These are phyloP conservation scores for Salix koriyanagi DNA, from an alignment of 345 rosid genomes.

Conservation along the genomic window DNA sequence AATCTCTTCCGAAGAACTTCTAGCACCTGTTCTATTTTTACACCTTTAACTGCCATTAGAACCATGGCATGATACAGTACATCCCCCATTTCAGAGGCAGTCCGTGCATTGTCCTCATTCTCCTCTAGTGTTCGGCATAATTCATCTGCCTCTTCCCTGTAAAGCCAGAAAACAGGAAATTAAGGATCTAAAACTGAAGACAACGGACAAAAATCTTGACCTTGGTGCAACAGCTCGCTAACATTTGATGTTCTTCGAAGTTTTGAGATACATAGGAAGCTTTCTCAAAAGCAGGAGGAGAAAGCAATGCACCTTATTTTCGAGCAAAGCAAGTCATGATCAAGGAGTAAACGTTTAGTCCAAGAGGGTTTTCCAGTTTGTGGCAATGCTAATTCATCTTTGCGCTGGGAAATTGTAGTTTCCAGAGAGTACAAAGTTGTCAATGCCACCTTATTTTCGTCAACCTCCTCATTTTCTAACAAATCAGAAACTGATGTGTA, in stretches of 20 bases:
- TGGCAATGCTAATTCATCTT: conserved; percentile 48
- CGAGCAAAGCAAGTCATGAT: conserved; percentile 53
- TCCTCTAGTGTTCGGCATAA: conserved; percentile 73
- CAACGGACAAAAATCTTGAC: neutral
- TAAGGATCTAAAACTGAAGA: neutral
- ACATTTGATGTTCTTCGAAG: neutral
- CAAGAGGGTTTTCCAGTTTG: conserved; percentile 73
- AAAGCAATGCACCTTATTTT: conserved; percentile 56
- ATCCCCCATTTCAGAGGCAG: conserved; percentile 84
- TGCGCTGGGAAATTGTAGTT: conserved; percentile 62
- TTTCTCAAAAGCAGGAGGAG: neutral
- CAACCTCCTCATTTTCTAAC: conserved; percentile 52
- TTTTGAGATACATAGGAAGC: too few relatives aligned
- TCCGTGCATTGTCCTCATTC: conserved; percentile 49
- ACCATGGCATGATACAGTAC: conserved; percentile 75
- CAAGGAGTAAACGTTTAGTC: conserved; percentile 54
- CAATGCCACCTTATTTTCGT: conserved; percentile 45
- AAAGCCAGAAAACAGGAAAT: neutral
- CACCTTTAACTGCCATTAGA: conserved; percentile 48
- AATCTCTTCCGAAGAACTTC: conserved; percentile 58
- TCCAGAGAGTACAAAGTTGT: conserved; percentile 65
- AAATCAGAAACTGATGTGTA: conserved; percentile 47
- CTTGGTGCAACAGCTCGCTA: neutral
- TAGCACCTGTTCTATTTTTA: conserved; percentile 54
- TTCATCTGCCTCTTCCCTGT: conserved; percentile 86